These are phyloP conservation scores for Cyclotella sp. DNA, from an alignment of 108 stramenopile genomes.

Conservation along the genomic window DNA sequence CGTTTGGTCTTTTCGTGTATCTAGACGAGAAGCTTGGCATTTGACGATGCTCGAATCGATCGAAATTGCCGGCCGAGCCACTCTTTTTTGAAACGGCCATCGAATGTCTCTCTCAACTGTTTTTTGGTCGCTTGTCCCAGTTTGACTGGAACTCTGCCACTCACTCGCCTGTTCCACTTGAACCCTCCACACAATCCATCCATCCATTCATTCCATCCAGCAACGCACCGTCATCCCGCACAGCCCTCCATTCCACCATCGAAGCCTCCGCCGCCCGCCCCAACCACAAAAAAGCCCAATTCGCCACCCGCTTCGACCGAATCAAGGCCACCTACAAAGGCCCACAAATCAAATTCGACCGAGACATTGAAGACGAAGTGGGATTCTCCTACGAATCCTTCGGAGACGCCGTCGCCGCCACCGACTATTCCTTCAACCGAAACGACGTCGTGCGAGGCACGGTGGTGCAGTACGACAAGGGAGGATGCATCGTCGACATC, in stretches of 20 bases:
- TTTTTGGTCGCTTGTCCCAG: too few relatives aligned
- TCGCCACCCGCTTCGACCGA: slow-evolving; percentile 72
- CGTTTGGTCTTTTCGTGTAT: too few relatives aligned
- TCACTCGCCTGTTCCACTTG: too few relatives aligned
- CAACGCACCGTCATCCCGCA: not conserved
- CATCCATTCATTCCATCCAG: too few relatives aligned
- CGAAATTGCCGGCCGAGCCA: too few relatives aligned
- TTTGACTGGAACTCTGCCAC: too few relatives aligned
- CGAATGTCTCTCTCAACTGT: too few relatives aligned
- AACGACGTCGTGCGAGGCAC: slow-evolving; percentile 84
- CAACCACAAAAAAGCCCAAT: slow-evolving; percentile 13
- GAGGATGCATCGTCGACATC: slow-evolving; percentile 87
- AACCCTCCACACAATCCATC: too few relatives aligned
- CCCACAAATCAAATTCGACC: slow-evolving; percentile 30
- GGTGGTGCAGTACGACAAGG: slow-evolving; percentile 76
- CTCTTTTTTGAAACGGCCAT: too few relatives aligned
- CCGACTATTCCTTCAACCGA: slow-evolving; percentile 84
- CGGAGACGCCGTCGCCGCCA: slow-evolving; percentile 72
- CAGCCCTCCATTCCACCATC: slow-evolving; percentile 19
- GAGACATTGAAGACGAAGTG: slow-evolving; percentile 47
- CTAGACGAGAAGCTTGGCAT: too few relatives aligned
- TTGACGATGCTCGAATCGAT: too few relatives aligned
- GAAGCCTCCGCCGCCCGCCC: not conserved
- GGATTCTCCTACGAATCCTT: slow-evolving; percentile 86
- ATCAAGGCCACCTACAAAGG: slow-evolving; percentile 86